Base-by-base conservation (phyloP, 495 filamentous ascomycete genomes). In the Tuber umbilicatum region DNA sequence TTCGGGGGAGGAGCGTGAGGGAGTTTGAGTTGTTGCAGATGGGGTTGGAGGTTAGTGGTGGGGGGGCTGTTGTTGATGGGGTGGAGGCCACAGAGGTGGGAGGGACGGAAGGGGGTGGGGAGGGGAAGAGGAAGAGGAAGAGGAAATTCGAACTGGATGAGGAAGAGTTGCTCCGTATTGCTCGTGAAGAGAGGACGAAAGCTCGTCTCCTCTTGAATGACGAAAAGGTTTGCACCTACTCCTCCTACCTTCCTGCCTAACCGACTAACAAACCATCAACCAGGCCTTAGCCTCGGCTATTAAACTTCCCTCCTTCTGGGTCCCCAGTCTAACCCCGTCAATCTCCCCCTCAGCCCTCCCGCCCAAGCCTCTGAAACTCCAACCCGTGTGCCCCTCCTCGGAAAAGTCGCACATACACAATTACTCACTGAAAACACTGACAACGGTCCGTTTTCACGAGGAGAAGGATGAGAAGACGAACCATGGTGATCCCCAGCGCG, bases 281-380 rank as follows among this genome's bases (percentile, higher is more conserved):
- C 67, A 83, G 73, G 64, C 76, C 45, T 68, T 87, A 84, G 87
- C 89, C 0, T 87, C 88, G 1, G 91, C 92, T 81, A 89, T 89
- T 0, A 89, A 88, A n/a, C 84, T 97, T 0, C 93, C 93, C 0
- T 95, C 94, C 4, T 98, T 98, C 85, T 99, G 95, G 95, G 90
- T 96, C 0, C 94, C 95, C 0, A 91, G 92, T 1, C 85, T 96
- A 42, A 95, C 92, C 0, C 93, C 94, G 0, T 86, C 88, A 0
- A 86, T 91, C 76, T 81, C 82, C 3, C 84, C 85, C 74, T 86
- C 87, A 70, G 84, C 86, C 69, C 81, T 83, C 5, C 82, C 85
- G 16, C 86, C 86, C 37, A 92, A 90, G 81, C 86, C 89, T 45
- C 81, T 86, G 70, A 97, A 97, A 80, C 84, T 88, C 74, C 87